A percentile compares a stretch with the other conserved stretches of the same genome.
These are phyloP conservation scores for Plasmodium berghei DNA, from an alignment of 169 alveolate species.

Conservation along the genomic window DNA sequence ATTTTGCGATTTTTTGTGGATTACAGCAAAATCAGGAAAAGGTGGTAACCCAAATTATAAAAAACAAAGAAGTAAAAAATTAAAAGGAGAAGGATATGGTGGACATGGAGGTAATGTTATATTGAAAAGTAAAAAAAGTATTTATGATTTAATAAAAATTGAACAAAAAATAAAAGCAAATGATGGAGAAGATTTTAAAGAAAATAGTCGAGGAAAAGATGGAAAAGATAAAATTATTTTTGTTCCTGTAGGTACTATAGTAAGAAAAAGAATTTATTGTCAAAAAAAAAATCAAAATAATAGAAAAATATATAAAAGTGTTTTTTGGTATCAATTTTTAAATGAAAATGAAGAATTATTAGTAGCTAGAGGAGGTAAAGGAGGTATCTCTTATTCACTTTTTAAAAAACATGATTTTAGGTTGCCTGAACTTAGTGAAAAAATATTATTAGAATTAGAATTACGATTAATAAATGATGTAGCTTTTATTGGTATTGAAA, in stretches of 20 bases:
- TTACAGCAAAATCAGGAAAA: conserved; percentile 82
- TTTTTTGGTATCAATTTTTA: conserved; percentile 81
- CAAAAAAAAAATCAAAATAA: conserved; percentile 67
- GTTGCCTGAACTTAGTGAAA: conserved; percentile 85
- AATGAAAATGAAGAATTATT: conserved; percentile 78
- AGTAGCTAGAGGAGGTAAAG: conserved; percentile 88
- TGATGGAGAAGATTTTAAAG: conserved; percentile 84
- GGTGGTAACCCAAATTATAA: conserved; percentile 85
- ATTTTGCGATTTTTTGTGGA: conserved; percentile 83
- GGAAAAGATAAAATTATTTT: conserved; percentile 76
- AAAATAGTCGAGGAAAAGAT: conserved; percentile 86
- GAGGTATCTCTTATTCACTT: conserved; percentile 86
- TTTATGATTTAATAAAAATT: conserved; percentile 81
- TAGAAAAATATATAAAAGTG: conserved; percentile 62
- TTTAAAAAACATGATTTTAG: conserved; percentile 87
- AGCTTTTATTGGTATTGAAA: conserved; percentile 84
- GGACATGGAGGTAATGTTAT: conserved; percentile 88
- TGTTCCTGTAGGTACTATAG: conserved; percentile 86
- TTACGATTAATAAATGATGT: conserved; percentile 85
- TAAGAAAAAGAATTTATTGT: conserved; percentile 82
- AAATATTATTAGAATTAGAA: conserved; percentile 80
- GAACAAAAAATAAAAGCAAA: conserved; percentile 81
- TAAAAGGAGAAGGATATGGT: conserved; percentile 87
- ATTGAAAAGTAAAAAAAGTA: conserved; percentile 80
- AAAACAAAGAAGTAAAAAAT: conserved; percentile 77